Evolutionary conservation across 2,329 filamentous ascomycete species (phyloP).

Genomic region (Aspergillus sp.): DNA sequence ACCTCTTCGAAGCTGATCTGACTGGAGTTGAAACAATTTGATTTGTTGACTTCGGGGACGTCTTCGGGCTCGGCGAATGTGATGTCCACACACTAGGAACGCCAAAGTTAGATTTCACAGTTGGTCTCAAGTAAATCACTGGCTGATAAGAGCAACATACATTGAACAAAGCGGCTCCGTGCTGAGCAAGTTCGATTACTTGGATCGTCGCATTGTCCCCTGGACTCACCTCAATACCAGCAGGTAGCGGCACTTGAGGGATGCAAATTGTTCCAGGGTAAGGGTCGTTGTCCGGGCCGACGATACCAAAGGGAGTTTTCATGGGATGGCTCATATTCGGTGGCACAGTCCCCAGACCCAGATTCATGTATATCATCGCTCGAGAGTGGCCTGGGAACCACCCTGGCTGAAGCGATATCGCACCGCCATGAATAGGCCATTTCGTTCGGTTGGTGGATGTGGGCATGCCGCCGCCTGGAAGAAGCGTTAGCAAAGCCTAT

Average conservation of each 20-base stretch:
- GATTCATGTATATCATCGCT: conserved; percentile 85
- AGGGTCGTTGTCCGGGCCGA: conserved; percentile 43
- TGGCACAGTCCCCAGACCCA: conserved; percentile 80
- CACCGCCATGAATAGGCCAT: conserved; percentile 86
- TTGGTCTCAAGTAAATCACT: background rate
- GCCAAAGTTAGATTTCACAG: background rate
- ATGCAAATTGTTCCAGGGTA: conserved; percentile 88
- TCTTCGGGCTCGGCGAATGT: conserved; percentile 81
- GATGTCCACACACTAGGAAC: conserved; percentile 81
- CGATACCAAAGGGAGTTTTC: conserved; percentile 76
- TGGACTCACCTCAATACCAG: conserved; percentile 65
- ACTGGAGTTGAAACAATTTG: conserved; percentile 87
- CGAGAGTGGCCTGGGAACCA: conserved; percentile 90
- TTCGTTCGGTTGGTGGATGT: conserved; percentile 80
- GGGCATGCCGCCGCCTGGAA: conserved; percentile 78
- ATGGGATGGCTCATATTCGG: conserved; percentile 85
- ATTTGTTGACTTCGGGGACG: conserved; percentile 70
- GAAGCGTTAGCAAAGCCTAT: background rate
- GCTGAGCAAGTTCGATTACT: conserved; percentile 76
- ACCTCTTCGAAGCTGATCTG: conserved; percentile 74
- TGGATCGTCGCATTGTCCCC: conserved; percentile 94
- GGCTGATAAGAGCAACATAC: conserved; percentile 52
- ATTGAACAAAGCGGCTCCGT: conserved; percentile 80
- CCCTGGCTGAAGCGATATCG: conserved; percentile 86
- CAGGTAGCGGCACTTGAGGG: conserved; percentile 82